These are phyloP conservation scores for Plasmodium gallinaceum DNA, from an alignment of 169 alveolate genomes.

Conservation along the genomic window DNA sequence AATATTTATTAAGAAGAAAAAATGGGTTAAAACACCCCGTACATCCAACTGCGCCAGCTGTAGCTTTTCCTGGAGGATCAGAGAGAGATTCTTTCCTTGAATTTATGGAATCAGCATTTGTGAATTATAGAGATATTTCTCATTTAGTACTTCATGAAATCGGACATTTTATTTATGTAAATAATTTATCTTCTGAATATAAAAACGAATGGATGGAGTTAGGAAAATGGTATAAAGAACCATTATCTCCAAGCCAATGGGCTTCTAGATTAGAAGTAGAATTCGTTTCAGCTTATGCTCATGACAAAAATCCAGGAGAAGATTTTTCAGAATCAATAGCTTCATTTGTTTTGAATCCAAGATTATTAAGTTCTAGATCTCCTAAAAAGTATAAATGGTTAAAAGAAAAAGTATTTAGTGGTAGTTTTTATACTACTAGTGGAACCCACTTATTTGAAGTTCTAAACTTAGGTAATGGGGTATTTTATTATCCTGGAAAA, in stretches of 20 bases:
- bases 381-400: slow-evolving; percentile 77
- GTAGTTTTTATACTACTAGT: slow-evolving; percentile 82
- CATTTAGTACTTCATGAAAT: slow-evolving; percentile 82
- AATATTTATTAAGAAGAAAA: slow-evolving; percentile 80
- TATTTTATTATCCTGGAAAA: slow-evolving; percentile 85
- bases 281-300: slow-evolving; percentile 86
- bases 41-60: slow-evolving; percentile 88
- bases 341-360: slow-evolving; percentile 83
- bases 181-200: slow-evolving; percentile 77
- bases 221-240: slow-evolving; percentile 86
- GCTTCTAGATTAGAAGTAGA: slow-evolving; percentile 81
- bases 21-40: slow-evolving; percentile 86
- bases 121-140: slow-evolving; percentile 82
- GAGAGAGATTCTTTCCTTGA: slow-evolving; percentile 81
- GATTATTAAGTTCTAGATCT: slow-evolving; percentile 77
- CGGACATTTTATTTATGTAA: slow-evolving; percentile 82
- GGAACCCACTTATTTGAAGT: slow-evolving; percentile 85
- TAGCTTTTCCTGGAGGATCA: slow-evolving; percentile 87
- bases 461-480: slow-evolving; percentile 84
- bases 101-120: slow-evolving; percentile 87
- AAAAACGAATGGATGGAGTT: slow-evolving; percentile 70
- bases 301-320: slow-evolving; percentile 86
- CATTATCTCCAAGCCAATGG: slow-evolving; percentile 85
- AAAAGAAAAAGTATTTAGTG: slow-evolving; percentile 80
- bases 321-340: slow-evolving; percentile 86